Percentiles rank a stretch among this genome's conserved stretches.
These are phyloP conservation scores for Calonectria crousiana DNA, from an alignment of 2,329 filamentous ascomycete genomes.

Conservation along the genomic window DNA sequence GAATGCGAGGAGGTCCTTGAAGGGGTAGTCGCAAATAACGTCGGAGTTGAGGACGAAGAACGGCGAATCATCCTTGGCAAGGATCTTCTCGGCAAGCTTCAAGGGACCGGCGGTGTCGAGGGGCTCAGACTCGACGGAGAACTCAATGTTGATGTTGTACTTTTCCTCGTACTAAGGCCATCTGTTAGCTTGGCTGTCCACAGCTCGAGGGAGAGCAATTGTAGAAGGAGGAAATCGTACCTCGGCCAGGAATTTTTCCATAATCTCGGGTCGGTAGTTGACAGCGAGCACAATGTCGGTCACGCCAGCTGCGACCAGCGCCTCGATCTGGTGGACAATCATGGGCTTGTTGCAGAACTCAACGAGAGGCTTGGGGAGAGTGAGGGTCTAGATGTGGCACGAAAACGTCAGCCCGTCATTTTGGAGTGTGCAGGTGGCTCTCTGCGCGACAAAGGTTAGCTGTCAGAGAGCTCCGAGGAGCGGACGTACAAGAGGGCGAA, in stretches of 20 bases:
- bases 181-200: slow-evolving; percentile 22
- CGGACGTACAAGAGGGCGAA: slow-evolving; percentile 88
- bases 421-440: neutral
- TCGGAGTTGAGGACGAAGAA: slow-evolving; percentile 99
- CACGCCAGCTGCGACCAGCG: slow-evolving; percentile 91
- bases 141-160: slow-evolving; percentile 95
- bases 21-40: slow-evolving; percentile 98
- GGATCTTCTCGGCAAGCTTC: slow-evolving; percentile 92
- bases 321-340: slow-evolving; percentile 98
- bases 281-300: slow-evolving; percentile 98
- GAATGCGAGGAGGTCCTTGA: slow-evolving; percentile 89
- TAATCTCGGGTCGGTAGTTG: slow-evolving; percentile 98
- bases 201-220: neutral
- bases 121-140: slow-evolving; percentile 96
- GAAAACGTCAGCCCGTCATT: slow-evolving; percentile 36
- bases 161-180: slow-evolving; percentile 81
- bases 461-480: slow-evolving; percentile 27
- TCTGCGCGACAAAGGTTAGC: slow-evolving; percentile 24
- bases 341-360: slow-evolving; percentile 99
- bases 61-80: slow-evolving; percentile 92
- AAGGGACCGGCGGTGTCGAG: slow-evolving; percentile 94
- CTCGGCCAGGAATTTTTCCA: slow-evolving; percentile 94
- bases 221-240: slow-evolving; percentile 56
- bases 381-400: slow-evolving; percentile 78
- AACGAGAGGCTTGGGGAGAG: slow-evolving; percentile 95